Conservation (phyloP, 2,329 filamentous ascomycete species). For the Laburnicola sp. region DNA sequence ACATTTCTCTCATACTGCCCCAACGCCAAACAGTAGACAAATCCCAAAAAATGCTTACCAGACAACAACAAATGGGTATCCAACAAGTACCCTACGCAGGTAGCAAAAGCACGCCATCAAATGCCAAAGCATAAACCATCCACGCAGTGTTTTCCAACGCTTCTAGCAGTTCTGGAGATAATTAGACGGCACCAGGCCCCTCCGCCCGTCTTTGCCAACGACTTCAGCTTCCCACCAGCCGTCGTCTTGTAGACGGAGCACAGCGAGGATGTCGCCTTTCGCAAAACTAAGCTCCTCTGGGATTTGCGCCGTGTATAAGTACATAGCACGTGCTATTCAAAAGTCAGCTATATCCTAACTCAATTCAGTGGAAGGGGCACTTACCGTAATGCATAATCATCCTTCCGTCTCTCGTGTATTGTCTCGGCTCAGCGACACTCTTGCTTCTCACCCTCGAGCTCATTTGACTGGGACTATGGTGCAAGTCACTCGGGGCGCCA, state of each 20-base stretch:
- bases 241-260: constrained; percentile 90
- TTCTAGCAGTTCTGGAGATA: constrained; percentile 63
- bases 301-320: constrained; percentile 91
- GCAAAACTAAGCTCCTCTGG: constrained; percentile 90
- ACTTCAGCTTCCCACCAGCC: constrained; percentile 99
- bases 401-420: constrained; percentile 82
- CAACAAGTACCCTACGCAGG: no score
- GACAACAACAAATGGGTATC: no score
- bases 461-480: constrained; percentile 38
- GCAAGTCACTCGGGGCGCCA: constrained; percentile 33
- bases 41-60: no score
- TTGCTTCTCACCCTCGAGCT: constrained; percentile 66
- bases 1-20: no score
- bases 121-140: no score
- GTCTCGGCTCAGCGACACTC: constrained; percentile 82
- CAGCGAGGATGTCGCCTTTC: constrained; percentile 88
- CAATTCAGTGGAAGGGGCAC: constrained; percentile 44
- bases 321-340: constrained; percentile 79
- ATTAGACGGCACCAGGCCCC: constrained; percentile 68
- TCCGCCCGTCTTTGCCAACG: constrained; percentile 61
- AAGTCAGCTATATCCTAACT: background rate
- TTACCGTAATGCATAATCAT: constrained; percentile 92
- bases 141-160: no score
- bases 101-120: no score
- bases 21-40: no score